Conservation (phyloP, 148 eudicot genomes). For the Suaeda aralocaspica region DNA sequence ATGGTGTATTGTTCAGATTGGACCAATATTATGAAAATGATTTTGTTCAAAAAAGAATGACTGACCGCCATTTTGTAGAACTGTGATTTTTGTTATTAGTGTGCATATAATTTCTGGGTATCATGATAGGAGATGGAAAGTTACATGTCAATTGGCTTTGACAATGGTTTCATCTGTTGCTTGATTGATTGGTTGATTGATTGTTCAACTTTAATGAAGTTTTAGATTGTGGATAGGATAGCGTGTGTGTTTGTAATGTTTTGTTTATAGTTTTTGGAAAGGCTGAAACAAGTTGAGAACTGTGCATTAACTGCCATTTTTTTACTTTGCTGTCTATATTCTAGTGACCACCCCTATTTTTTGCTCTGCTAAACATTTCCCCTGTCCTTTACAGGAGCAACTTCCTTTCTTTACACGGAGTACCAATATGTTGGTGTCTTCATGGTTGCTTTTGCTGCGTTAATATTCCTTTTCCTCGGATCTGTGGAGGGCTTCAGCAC, state of each 20-base stretch:
- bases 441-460: constrained; percentile 79
- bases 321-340: neutral
- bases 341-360: neutral
- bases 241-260: neutral
- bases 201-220: neutral
- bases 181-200: too few species aligned
- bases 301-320: neutral
- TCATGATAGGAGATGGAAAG: too few species aligned
- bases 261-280: neutral
- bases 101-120: too few species aligned
- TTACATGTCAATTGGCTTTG: too few species aligned
- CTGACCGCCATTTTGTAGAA: too few species aligned
- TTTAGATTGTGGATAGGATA: neutral
- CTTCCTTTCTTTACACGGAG: constrained; percentile 72
- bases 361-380: neutral
- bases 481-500: constrained; percentile 96
- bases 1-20: too few species aligned
- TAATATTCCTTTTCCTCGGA: constrained; percentile 93
- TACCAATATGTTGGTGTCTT: constrained; percentile 81
- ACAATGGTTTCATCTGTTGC: too few species aligned
- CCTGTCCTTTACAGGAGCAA: constrained; percentile 53
- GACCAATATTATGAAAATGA: too few species aligned
- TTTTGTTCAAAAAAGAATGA: too few species aligned
- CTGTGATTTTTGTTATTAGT: too few species aligned
- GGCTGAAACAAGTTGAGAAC: neutral